Conservation (phyloP, 2,329 filamentous ascomycete genomes). For the Cladosporium velox region DNA sequence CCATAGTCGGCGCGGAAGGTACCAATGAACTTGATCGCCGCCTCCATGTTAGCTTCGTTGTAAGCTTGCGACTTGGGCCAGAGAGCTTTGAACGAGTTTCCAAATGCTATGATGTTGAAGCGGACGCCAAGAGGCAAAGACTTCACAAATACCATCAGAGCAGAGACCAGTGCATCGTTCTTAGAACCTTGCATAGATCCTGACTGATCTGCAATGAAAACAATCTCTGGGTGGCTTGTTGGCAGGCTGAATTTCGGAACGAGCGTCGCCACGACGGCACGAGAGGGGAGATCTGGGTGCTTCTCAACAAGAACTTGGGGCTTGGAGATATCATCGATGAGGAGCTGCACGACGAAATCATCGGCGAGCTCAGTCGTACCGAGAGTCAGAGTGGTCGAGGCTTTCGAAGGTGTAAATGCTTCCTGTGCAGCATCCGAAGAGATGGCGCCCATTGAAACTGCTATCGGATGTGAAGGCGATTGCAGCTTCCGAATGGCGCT, state of each 20-base stretch:
- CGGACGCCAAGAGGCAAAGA: constrained; percentile 64
- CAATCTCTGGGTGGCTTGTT: constrained; percentile 60
- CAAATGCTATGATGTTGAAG: constrained; percentile 73
- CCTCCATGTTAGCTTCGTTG: constrained; percentile 46
- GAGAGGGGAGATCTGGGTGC: constrained; percentile 61
- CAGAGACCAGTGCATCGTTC: constrained; percentile 57
- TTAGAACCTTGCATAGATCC: constrained; percentile 61
- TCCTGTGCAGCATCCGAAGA: constrained; percentile 47
- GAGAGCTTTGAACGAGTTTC: constrained; percentile 49
- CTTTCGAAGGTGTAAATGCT: constrained; percentile 58
- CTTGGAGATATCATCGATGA: constrained; percentile 60
- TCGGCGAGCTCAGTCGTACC: constrained; percentile 56
- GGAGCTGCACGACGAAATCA: constrained; percentile 68
- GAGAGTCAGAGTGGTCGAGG: constrained; percentile 62
- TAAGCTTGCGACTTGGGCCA: constrained; percentile 53
- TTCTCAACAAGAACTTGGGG: constrained; percentile 67
- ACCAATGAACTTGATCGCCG: constrained; percentile 48
- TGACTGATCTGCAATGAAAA: constrained; percentile 73
- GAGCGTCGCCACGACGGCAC: constrained; percentile 69
- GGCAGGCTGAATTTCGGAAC: constrained; percentile 70
- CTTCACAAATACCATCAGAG: constrained; percentile 65
- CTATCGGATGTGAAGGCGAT: constrained; percentile 68
- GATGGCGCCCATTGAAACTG: constrained; percentile 63
- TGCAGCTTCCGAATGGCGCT: constrained; percentile 63
- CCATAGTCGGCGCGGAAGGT: constrained; percentile 52